These are phyloP conservation scores for Celoporthe dispersa DNA, from an alignment of 2,329 filamentous ascomycete genomes.

Conservation along the genomic window DNA sequence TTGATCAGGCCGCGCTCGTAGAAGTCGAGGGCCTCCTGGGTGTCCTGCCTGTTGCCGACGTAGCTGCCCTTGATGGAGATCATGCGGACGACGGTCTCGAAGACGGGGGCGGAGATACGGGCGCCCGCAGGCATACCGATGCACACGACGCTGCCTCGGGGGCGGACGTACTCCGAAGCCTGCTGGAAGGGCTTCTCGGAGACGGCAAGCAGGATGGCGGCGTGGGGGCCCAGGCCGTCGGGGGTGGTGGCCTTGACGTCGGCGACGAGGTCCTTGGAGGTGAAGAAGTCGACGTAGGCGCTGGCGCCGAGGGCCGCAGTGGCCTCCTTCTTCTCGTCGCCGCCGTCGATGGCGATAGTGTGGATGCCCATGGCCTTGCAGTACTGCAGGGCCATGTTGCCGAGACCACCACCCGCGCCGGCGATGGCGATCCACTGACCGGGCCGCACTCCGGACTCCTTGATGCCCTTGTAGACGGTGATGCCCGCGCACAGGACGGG, in stretches of 20 bases:
- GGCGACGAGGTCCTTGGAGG: conserved; percentile 75
- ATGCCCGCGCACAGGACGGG: conserved; percentile 76
- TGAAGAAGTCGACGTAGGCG: conserved; percentile 80
- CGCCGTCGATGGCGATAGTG: conserved; percentile 80
- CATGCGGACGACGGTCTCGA: conserved; percentile 88
- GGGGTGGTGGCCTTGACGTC: conserved; percentile 82
- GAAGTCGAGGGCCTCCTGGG: conserved; percentile 88
- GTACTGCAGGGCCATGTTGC: conserved; percentile 78
- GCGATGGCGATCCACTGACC: conserved; percentile 76
- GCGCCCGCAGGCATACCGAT: conserved; percentile 86
- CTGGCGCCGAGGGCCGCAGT: conserved; percentile 71
- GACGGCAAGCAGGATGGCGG: conserved; percentile 84
- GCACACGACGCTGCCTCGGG: conserved; percentile 81
- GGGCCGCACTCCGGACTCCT: conserved; percentile 67
- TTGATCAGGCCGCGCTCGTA: conserved; percentile 83
- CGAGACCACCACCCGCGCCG: conserved; percentile 76
- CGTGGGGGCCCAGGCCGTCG: conserved; percentile 84
- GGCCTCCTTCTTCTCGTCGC: conserved; percentile 78
- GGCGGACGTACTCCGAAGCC: conserved; percentile 84
- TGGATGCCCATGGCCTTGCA: conserved; percentile 87
- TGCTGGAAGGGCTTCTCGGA: conserved; percentile 95
- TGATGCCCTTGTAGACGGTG: conserved; percentile 78
- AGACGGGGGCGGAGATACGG: conserved; percentile 81
- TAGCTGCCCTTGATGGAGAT: conserved; percentile 91
- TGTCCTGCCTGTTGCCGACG: conserved; percentile 90